phyloP scores from a whole-genome alignment of 306 rosid species.

The Prunus davidiana region DNA sequence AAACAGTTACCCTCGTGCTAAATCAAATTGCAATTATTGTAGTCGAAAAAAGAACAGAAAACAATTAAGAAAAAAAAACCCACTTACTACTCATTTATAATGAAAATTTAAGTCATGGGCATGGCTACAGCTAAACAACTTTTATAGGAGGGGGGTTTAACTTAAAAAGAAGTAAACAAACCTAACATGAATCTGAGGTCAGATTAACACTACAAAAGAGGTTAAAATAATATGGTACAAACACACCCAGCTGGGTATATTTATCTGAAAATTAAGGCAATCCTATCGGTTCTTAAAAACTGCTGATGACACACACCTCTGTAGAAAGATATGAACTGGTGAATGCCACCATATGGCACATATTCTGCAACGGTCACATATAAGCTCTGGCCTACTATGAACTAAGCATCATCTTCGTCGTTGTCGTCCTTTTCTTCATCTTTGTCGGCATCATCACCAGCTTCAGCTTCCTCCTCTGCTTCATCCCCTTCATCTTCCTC shows the following conservation, averaged over 20 bases:
- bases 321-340: conserved; percentile 30
- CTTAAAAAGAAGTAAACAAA: conserved; percentile 26
- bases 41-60: background rate
- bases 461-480: conserved; percentile 50
- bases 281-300: conserved; percentile 30
- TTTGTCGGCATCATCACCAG: conserved; percentile 48
- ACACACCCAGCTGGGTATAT: conserved; percentile 44
- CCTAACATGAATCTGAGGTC: conserved; percentile 33
- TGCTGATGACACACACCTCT: conserved; percentile 27
- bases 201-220: conserved; percentile 41
- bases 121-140: conserved; percentile 32
- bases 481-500: conserved; percentile 85
- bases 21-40: background rate
- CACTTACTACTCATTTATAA: conserved; percentile 33
- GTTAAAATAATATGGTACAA: conserved; percentile 71
- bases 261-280: conserved; percentile 34
- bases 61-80: background rate
- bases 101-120: conserved; percentile 23
- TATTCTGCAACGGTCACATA: conserved; percentile 31
- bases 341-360: conserved; percentile 32
- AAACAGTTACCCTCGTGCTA: too few species aligned
- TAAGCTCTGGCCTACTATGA: conserved; percentile 8
- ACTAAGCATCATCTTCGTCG: conserved; percentile 28
- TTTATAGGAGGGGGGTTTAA: conserved; percentile 19
- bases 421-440: conserved; percentile 23